Conservation (phyloP, 306 rosid species). For the Erythrophleum fordii region DNA sequence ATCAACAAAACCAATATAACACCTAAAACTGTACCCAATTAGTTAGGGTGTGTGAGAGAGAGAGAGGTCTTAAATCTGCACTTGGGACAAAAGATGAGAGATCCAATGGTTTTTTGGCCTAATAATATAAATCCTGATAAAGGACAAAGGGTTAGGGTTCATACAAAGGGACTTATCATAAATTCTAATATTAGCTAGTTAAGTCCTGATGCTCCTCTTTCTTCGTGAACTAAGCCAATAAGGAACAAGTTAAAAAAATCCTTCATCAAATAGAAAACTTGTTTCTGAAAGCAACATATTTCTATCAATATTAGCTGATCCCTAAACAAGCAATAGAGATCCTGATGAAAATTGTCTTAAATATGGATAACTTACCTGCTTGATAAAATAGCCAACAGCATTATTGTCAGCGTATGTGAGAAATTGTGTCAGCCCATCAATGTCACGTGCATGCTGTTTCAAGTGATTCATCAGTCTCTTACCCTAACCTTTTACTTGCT, state of each 20-base stretch:
- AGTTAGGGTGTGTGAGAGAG: background rate
- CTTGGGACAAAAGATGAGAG: too few relatives aligned
- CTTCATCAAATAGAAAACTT: background rate
- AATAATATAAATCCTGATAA: background rate
- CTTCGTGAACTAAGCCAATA: slow-evolving; percentile 5
- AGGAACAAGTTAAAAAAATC: background rate
- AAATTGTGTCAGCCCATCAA: slow-evolving; percentile 93
- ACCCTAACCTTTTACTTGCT: slow-evolving; percentile 98
- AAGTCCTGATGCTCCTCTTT: background rate
- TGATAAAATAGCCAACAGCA: slow-evolving; percentile 94
- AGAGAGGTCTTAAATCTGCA: too few relatives aligned
- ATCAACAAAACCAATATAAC: slow-evolving; percentile 30
- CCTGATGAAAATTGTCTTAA: slow-evolving; percentile 15
- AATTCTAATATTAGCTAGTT: background rate
- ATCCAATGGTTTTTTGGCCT: background rate
- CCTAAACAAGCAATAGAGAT: slow-evolving; percentile 12
- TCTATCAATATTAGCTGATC: slow-evolving; percentile 14
- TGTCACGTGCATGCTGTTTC: slow-evolving; percentile 86
- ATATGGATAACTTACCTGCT: slow-evolving; percentile 67
- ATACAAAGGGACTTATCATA: slow-evolving; percentile 6
- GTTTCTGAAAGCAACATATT: slow-evolving; percentile 13
- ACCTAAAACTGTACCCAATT: slow-evolving; percentile 4
- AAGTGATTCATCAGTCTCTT: slow-evolving; percentile 97
- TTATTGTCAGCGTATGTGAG: slow-evolving; percentile 96
- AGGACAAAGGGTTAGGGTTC: background rate